A percentile compares a stretch with the other conserved stretches of the same genome.
Conservation (phyloP, 139 green algal genomes). For the Chlamydomonas applanata region DNA sequence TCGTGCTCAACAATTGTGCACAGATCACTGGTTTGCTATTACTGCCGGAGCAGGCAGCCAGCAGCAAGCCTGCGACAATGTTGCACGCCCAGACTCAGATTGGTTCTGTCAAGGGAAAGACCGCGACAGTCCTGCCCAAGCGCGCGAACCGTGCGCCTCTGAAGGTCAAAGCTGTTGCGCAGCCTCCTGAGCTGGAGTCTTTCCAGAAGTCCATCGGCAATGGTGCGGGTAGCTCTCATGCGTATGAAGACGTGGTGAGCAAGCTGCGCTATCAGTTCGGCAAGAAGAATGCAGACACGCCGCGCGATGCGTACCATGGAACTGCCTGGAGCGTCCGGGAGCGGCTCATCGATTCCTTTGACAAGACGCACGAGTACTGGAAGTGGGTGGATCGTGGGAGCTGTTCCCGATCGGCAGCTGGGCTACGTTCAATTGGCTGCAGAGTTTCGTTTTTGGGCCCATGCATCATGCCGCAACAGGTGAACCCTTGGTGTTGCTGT, state of each 20-base stretch:
- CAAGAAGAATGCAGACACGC: conserved; percentile 14
- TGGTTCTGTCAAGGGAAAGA: no score
- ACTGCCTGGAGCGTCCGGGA: conserved; percentile 78
- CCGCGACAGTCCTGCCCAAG: no score
- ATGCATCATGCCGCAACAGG: neutral
- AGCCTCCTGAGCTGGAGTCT: neutral
- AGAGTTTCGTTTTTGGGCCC: neutral
- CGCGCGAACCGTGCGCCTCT: no score
- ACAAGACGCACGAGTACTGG: conserved; percentile 83
- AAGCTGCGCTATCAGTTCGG: conserved; percentile 45
- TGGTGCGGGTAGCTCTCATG: neutral
- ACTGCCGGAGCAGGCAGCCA: no score
- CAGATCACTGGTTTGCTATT: no score
- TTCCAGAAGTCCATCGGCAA: neutral
- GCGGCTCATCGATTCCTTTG: conserved; percentile 78
- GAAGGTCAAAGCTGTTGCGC: neutral
- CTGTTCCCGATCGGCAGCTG: neutral
- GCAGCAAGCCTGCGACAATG: no score
- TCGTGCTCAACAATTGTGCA: no score
- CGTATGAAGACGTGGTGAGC: conserved; percentile 20
- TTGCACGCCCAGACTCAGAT: no score
- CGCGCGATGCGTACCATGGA: conserved; percentile 54
- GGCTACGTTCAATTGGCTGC: neutral
- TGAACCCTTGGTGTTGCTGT: no score
- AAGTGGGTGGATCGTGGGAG: conserved; percentile 18